These are phyloP conservation scores for Herpotrichia juniperi DNA, from an alignment of 2,329 filamentous ascomycete species.

Conservation along the genomic window DNA sequence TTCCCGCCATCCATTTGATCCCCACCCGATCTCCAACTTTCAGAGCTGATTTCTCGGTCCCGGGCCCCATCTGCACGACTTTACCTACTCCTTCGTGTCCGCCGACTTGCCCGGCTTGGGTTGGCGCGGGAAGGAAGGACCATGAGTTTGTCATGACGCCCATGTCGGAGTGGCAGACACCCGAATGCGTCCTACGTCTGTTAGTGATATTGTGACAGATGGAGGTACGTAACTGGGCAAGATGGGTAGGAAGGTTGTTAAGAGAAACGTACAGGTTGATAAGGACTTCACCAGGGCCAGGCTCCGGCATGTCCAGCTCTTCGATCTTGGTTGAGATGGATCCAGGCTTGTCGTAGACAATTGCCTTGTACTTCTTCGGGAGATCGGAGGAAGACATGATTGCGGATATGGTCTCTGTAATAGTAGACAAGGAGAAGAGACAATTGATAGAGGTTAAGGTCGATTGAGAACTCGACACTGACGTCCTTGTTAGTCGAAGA, in stretches of 20 bases:
- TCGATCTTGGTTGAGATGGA: slow-evolving; percentile 68
- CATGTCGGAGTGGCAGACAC: slow-evolving; percentile 69
- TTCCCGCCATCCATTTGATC: slow-evolving; percentile 69
- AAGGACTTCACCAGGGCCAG: slow-evolving; percentile 66
- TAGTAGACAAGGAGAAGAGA: too few relatives aligned
- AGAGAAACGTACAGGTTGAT: slow-evolving; percentile 61
- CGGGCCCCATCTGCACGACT: slow-evolving; percentile 69
- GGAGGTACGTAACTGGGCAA: slow-evolving; percentile 4
- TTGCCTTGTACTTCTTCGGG: slow-evolving; percentile 67
- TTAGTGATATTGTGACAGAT: slow-evolving; percentile 1
- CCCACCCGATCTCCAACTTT: slow-evolving; percentile 73
- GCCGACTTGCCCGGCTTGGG: slow-evolving; percentile 67
- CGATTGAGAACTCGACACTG: too few relatives aligned
- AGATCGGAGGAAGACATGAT: slow-evolving; percentile 38
- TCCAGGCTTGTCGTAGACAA: slow-evolving; percentile 70
- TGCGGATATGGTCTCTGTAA: too few relatives aligned
- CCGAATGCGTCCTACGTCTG: slow-evolving; percentile 59
- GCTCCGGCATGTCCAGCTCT: slow-evolving; percentile 68
- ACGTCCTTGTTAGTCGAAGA: too few relatives aligned
- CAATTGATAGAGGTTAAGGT: too few relatives aligned
- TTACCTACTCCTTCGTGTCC: slow-evolving; percentile 73
- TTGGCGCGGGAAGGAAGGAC: slow-evolving; percentile 63
- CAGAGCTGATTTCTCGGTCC: slow-evolving; percentile 60
- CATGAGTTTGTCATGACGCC: slow-evolving; percentile 58
- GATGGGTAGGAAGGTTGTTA: neutral